Base-by-base conservation (phyloP, 176 grass and related monocot genomes). In the Typha latifolia region DNA sequence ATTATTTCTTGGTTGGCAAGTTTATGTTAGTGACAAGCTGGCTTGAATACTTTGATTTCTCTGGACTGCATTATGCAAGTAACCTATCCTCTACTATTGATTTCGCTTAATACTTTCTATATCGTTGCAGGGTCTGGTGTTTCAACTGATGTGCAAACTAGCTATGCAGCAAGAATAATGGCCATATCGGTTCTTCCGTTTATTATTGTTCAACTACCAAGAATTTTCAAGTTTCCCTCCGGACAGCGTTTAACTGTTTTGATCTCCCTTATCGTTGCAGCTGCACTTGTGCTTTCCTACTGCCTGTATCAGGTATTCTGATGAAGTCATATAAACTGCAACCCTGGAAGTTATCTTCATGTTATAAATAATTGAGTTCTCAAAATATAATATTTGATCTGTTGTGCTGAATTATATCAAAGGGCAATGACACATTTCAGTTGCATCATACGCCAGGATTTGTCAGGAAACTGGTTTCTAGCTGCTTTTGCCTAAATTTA, bases 151-250 rank as follows among this genome's bases (percentile, higher is more conserved):
- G 18, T 84, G 61, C 86, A 84, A 73, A 93, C 94, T 7, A 90
- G 94, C 73, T 81, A 99, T n/a, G 86, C 94, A 10, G 89, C 94
- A 66, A 81, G 86, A 51, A 99, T 99, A 49, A 90, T 99, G 94
- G 83, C 74, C 29, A 72, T 99, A 72, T 99, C 94, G 75, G 53
- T 99, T 68, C 50, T 99, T 70, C 94, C 94, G 12, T 90, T 99
- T 19, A 16, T 93, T 27, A 81, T 99, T 62, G 94, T 85, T 56
- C 94, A 99, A 78, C 76, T 93, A 16, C 89, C 89, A 2, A 93
- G 76, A 78, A 74, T 90, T 77, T 72, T 99, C 71, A 86, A 79
- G 71, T 86, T 64, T 51, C 69, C 81, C 27, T 73, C 75, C 5
- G 78, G 80, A 67, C 83, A 92, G 76, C 72, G 78, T 2, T 32